phyloP scores from a whole-genome alignment of 306 rosid genomes.

The Vigna trinervia region DNA sequence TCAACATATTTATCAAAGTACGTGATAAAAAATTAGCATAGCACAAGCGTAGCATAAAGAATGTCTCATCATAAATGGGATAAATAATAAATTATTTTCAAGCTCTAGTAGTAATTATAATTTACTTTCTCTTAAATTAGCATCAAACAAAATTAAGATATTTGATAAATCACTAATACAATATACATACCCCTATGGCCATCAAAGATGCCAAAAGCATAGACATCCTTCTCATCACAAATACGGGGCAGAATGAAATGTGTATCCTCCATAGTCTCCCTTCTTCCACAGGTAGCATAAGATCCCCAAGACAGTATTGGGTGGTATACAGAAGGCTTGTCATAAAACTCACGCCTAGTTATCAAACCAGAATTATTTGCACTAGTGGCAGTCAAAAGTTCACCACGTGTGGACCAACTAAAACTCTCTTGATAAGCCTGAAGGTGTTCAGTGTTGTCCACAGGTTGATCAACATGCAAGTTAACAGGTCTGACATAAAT shows the following conservation, averaged over 20 bases:
- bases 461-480: conserved; percentile 45
- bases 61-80: background rate
- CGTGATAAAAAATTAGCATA: background rate
- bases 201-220: conserved; percentile 88
- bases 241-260: conserved; percentile 78
- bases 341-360: conserved; percentile 52
- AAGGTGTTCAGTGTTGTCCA: conserved; percentile 43
- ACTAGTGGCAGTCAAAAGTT: conserved; percentile 52
- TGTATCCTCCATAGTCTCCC: conserved; percentile 96
- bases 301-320: conserved; percentile 92
- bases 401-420: conserved; percentile 80
- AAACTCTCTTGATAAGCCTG: conserved; percentile 63
- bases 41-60: conserved; percentile 22
- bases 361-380: conserved; percentile 49
- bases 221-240: conserved; percentile 63
- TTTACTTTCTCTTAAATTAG: background rate
- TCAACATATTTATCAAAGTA: background rate
- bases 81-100: background rate
- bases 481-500: conserved; percentile 40
- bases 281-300: conserved; percentile 88
- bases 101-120: conserved; percentile 4
- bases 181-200: conserved; percentile 82
- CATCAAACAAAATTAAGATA: conserved; percentile 22
- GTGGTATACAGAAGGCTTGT: conserved; percentile 53
- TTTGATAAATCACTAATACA: conserved; percentile 29